Evolutionary conservation across 2,329 filamentous ascomycete genomes (phyloP), one percentile per base, ranked within the genome.

Genomic region (Ophiostoma montium): DNA sequence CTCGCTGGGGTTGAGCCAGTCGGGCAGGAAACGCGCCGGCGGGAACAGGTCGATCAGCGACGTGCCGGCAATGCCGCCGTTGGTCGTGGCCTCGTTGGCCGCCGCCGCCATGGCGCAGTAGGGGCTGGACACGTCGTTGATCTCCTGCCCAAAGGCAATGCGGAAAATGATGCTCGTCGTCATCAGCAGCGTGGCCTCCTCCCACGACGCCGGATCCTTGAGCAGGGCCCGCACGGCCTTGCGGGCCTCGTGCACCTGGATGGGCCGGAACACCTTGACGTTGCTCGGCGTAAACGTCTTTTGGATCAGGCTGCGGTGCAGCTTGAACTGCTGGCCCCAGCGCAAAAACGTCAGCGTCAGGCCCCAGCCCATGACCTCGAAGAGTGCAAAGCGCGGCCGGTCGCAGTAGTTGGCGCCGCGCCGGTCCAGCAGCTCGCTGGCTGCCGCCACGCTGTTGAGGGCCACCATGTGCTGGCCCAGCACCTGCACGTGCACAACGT

Each of bases 11-110:
- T 51, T 50, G 5, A 55, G 49, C 44, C 41, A 50, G 46, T 47
- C 46, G 0, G 70, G 69, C n/a, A 73, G 53, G 52, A 64, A 63
- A 38, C 61, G 62, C 27, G 67, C 56, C n/a, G 64, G 59, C 0
- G 71, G 72, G 47, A 74, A 71, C 52, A 70, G 64, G 55, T 74
- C 71, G 13, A 73, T 67, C 2, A 70, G 59, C 2, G 66, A 69
- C 3, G 60, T 60, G 16, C 60, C 61, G 13, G 61, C 59, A 31
- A 59, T 56, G 18, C 57, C 58, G 15, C 59, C 59, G 21, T 60
- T 65, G 54, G 50, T 60, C 27, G 57, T 60, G 33, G 55, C 55
- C 3, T 53, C 46, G 50, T 52, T 52, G 36, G 52, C 55, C 3
- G 49, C 55, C 9, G 48, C 49, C 2, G 66, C 63, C 53, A 67